phyloP scores from a whole-genome alignment of 257 asterid genomes.

The Oldenlandia corymbosa region DNA sequence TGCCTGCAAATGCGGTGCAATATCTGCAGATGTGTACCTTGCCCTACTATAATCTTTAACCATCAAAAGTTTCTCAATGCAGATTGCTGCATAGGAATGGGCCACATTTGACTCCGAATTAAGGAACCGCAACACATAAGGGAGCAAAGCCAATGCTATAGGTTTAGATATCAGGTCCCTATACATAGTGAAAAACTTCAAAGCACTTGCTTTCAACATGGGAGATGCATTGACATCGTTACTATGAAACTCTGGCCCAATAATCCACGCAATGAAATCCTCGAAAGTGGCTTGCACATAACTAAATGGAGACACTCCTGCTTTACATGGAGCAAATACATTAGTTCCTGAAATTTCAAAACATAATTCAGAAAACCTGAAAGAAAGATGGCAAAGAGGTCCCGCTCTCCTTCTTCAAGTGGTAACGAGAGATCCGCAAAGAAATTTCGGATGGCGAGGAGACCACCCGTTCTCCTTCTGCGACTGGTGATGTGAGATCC shows the following conservation, averaged over 20 bases:
- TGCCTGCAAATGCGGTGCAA: slow-evolving; percentile 55
- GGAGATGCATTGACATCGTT: slow-evolving; percentile 72
- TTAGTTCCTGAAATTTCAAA: too few species aligned
- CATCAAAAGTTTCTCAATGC: slow-evolving; percentile 84
- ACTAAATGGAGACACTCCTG: slow-evolving; percentile 66
- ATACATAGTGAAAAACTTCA: slow-evolving; percentile 87
- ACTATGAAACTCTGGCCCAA: slow-evolving; percentile 81
- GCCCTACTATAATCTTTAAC: slow-evolving; percentile 76
- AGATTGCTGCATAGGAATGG: slow-evolving; percentile 94
- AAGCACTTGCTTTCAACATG: slow-evolving; percentile 84
- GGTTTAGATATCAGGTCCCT: slow-evolving; percentile 71
- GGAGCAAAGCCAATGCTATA: slow-evolving; percentile 62
- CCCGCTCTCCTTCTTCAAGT: too few species aligned
- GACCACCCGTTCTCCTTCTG: too few species aligned
- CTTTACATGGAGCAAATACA: slow-evolving; percentile 80
- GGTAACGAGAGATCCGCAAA: too few species aligned
- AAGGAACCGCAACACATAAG: slow-evolving; percentile 74
- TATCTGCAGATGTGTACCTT: slow-evolving; percentile 67
- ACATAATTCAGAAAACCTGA: too few species aligned
- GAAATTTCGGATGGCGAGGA: too few species aligned
- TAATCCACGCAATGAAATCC: slow-evolving; percentile 67
- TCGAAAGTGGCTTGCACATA: slow-evolving; percentile 83
- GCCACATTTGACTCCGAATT: slow-evolving; percentile 75
- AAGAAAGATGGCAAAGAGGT: too few species aligned
- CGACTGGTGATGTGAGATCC: too few species aligned